Evolutionary conservation across 306 rosid genomes (phyloP).

Genomic region (Quercus glauca): DNA sequence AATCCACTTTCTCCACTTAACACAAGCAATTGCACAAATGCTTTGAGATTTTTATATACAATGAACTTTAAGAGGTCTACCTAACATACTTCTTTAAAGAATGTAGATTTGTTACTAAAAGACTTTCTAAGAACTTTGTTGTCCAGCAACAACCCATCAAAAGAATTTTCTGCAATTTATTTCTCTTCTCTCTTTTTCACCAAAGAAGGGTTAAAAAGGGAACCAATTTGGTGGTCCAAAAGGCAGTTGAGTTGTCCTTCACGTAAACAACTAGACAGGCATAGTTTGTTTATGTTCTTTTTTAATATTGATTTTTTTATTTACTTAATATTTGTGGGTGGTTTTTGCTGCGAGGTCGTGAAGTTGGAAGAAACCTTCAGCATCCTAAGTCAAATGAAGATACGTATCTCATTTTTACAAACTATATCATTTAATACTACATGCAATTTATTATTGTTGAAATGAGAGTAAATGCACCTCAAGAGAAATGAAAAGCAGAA

Average conservation of each 20-base stretch:
- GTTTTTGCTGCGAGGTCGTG: background rate
- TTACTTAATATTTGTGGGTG: background rate
- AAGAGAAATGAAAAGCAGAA: background rate
- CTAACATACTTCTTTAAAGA: conserved; percentile 18
- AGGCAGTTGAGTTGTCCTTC: conserved; percentile 7
- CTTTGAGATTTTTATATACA: background rate
- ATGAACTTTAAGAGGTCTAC: conserved; percentile 24
- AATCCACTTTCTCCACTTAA: conserved; percentile 16
- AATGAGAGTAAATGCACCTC: background rate
- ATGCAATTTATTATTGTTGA: background rate
- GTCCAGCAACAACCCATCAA: conserved; percentile 17
- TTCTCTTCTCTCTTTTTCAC: background rate
- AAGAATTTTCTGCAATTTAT: conserved; percentile 12
- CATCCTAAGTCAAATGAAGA: conserved; percentile 3
- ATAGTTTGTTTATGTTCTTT: background rate
- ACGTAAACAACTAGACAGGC: background rate
- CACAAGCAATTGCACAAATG: conserved; percentile 1
- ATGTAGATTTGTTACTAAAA: conserved; percentile 17
- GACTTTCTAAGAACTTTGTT: conserved; percentile 26
- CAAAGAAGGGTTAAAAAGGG: conserved; percentile 13
- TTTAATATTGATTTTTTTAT: background rate
- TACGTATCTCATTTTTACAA: background rate
- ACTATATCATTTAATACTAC: background rate
- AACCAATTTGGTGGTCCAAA: conserved; percentile 11
- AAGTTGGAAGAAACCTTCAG: conserved; percentile 3